Evolutionary conservation across 179 eudicot genomes (phyloP).

Genomic region (Pouteria campechiana): DNA sequence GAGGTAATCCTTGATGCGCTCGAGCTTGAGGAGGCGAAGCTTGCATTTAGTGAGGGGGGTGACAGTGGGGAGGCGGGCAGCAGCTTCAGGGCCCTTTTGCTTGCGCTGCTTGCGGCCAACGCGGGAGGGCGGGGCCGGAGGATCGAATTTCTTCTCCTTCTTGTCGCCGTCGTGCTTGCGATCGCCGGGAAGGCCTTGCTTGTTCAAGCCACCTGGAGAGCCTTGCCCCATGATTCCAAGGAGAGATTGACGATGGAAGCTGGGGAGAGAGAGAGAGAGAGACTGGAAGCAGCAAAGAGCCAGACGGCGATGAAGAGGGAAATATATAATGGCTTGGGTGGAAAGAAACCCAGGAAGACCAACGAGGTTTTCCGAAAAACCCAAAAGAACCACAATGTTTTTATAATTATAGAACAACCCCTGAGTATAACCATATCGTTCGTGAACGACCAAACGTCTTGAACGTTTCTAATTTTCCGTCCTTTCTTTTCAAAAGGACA

Average conservation of each 20-base stretch:
- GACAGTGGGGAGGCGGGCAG: conserved; percentile 62
- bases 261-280: conserved; percentile 1
- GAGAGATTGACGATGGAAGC: neutral
- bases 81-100: conserved; percentile 74
- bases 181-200: conserved; percentile 41
- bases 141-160: conserved; percentile 82
- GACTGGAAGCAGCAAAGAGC: neutral
- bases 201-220: conserved; percentile 54
- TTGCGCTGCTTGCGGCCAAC: conserved; percentile 90
- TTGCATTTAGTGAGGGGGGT: conserved; percentile 79
- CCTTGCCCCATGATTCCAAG: conserved; percentile 79
- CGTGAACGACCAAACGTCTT: too few species aligned
- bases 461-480: too few species aligned
- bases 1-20: conserved; percentile 72
- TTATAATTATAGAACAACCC: too few species aligned
- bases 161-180: conserved; percentile 50
- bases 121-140: conserved; percentile 74
- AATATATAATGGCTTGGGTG: too few species aligned
- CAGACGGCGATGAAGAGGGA: neutral
- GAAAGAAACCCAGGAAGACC: too few species aligned
- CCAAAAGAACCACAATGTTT: too few species aligned
- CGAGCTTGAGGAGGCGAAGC: conserved; percentile 66
- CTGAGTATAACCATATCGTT: too few species aligned
- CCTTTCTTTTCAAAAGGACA: too few species aligned
- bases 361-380: too few species aligned